These are phyloP conservation scores for Salix purpurea DNA, from an alignment of 345 rosid species.

Conservation along the genomic window DNA sequence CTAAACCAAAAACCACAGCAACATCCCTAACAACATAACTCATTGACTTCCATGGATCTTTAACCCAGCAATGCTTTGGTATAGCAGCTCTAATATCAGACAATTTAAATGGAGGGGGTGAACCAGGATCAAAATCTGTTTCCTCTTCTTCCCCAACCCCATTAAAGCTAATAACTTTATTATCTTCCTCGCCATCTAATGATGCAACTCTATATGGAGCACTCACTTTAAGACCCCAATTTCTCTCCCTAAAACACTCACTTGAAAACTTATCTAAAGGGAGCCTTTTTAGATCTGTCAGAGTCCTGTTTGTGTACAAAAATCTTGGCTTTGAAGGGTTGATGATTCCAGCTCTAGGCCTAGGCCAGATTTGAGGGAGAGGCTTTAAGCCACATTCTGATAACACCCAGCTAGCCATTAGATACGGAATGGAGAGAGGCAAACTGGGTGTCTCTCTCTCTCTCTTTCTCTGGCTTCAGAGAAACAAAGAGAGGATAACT, in stretches of 20 bases:
- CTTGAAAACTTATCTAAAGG: background rate
- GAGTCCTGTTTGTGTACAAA: conserved; percentile 5
- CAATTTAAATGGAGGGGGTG: conserved; percentile 70
- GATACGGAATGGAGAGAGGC: conserved; percentile 21
- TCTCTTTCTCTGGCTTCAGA: background rate
- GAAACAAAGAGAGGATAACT: background rate
- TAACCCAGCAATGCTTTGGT: conserved; percentile 92
- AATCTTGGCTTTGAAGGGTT: conserved; percentile 19
- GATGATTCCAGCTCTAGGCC: conserved; percentile 36
- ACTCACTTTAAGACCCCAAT: conserved; percentile 18
- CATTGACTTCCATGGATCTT: conserved; percentile 76
- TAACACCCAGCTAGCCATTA: conserved; percentile 66
- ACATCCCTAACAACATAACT: conserved; percentile 76
- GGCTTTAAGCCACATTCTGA: conserved; percentile 75
- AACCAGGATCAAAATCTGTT: conserved; percentile 47
- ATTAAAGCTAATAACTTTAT: background rate
- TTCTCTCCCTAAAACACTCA: conserved; percentile 5
- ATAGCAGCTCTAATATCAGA: conserved; percentile 75
- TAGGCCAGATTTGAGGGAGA: conserved; percentile 41
- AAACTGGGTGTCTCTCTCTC: background rate
- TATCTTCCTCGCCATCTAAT: conserved; percentile 6
- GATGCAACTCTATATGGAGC: conserved; percentile 11
- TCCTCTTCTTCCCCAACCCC: conserved; percentile 2
- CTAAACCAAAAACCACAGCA: conserved; percentile 58
- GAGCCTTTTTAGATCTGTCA: background rate